phyloP scores from a whole-genome alignment of 1,139 yeast genomes.

The Insectozyma bohioensis region DNA sequence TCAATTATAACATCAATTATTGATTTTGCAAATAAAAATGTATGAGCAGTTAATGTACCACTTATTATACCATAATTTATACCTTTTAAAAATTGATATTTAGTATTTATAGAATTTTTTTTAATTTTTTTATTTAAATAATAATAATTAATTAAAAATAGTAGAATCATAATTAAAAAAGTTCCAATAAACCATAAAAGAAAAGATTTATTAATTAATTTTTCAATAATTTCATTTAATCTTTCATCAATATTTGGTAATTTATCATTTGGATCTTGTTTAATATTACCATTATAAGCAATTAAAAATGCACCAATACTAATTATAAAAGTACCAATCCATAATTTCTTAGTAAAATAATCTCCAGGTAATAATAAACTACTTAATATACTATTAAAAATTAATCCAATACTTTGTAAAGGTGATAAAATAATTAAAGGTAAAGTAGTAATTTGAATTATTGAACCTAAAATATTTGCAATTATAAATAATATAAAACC shows the following conservation, averaged over 20 bases:
- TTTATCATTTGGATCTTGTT: constrained; percentile 13
- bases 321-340: constrained; percentile 66
- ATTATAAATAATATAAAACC: constrained; percentile 72
- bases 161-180: constrained; percentile 26
- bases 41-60: constrained; percentile 83
- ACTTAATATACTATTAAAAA: constrained; percentile 73
- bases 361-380: constrained; percentile 71
- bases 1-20: constrained; percentile 66
- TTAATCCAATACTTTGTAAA: constrained; percentile 81
- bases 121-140: constrained; percentile 11
- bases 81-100: constrained; percentile 45
- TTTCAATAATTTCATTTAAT: constrained; percentile 26
- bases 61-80: constrained; percentile 66
- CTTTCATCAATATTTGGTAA: constrained; percentile 22
- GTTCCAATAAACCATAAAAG: constrained; percentile 41
- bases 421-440: constrained; percentile 83
- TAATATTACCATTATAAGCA: constrained; percentile 62
- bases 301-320: constrained; percentile 77
- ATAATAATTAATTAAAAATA: constrained; percentile 25
- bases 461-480: constrained; percentile 78
- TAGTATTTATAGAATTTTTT: constrained; percentile 3
- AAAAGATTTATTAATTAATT: constrained; percentile 29
- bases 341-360: constrained; percentile 56
- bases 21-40: constrained; percentile 80
- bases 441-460: constrained; percentile 79